Base-by-base conservation (phyloP, 202 grass and related monocot species). In the Saccharum hybrid region DNA sequence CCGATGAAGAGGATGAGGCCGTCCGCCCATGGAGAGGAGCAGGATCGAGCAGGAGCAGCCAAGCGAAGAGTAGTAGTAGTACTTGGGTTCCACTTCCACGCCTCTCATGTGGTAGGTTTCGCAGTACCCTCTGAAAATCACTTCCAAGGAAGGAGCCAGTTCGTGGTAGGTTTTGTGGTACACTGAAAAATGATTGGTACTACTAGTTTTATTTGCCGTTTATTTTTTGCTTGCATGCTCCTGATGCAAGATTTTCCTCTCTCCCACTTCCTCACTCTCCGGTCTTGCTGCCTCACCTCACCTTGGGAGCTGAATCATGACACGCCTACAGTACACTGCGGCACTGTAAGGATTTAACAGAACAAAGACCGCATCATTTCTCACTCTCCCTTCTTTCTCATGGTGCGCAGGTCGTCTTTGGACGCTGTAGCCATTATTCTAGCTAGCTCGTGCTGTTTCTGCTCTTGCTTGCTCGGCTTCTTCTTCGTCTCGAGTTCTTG, bases 111-210 rank as follows among this genome's bases (percentile, higher is more conserved):
- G 39, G 70, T 51, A 49, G 62, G 19, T 21, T 1, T 18, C 4
- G 5, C 5, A 59, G 56, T 59, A 59, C 56, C 22, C 56, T 22
- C 8, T 10, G 4, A n/a, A 57, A 59, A 59, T 8, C 19, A 59
- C n/a, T 59, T 57, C 56, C 7, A 2, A 56, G 18, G 15, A 54
- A 54, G 54, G 54, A 57, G 19, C 52, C 0, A 7, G 57, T n/a
- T 34, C 0, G 57, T 26, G 59, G 23, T 57, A 21, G 56, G 43
- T 42, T 70, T 76, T 84, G 36, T 18, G 76, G 82, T 77, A 84
- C 74, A 77, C 74, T 56, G 63, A 36, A 84, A 84, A 85, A 85
- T 78, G 74, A 85, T 85, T 85, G 83, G 39, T 36, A 52, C n/a
- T 21, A 51, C n/a, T 21, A 51, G 70, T 51, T 51, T 72, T 8